Percentiles rank a stretch among this genome's conserved stretches.
Conservation (phyloP, 345 rosid species). For the Eucalyptus sp. region DNA sequence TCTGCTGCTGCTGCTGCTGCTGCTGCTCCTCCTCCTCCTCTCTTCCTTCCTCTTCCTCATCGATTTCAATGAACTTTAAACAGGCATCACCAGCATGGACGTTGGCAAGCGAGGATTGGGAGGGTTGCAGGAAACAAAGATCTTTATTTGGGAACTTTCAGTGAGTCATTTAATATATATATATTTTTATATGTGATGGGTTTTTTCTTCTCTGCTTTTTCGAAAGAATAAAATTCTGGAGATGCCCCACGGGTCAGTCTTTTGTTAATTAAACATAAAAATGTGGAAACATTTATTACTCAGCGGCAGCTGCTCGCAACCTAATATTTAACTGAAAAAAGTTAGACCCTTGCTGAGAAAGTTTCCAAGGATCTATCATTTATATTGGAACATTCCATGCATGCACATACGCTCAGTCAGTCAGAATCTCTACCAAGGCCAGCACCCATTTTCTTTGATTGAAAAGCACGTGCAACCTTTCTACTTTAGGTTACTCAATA, state of each 20-base stretch:
- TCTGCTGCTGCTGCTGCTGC: not conserved
- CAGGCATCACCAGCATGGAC: constrained; percentile 99
- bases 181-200: not conserved
- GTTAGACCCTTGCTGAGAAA: not conserved
- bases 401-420: not conserved
- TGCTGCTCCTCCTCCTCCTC: no score
- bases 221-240: not conserved
- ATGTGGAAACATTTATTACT: not conserved
- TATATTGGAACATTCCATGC: not conserved
- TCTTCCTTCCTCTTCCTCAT: not conserved
- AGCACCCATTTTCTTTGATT: not conserved
- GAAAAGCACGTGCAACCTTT: not conserved
- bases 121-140: constrained; percentile 99
- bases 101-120: constrained; percentile 99
- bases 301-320: not conserved
- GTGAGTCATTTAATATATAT: constrained; percentile 24
- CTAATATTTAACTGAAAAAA: not conserved
- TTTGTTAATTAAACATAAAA: not conserved
- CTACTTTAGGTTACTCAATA: not conserved
- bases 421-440: not conserved
- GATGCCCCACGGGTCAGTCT: not conserved
- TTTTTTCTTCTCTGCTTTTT: not conserved
- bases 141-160: constrained; percentile 96
- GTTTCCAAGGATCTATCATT: not conserved
- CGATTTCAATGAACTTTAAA: not conserved